These are phyloP conservation scores for Epichloe gansuensis DNA, from an alignment of 2,329 filamentous ascomycete genomes.

Conservation along the genomic window DNA sequence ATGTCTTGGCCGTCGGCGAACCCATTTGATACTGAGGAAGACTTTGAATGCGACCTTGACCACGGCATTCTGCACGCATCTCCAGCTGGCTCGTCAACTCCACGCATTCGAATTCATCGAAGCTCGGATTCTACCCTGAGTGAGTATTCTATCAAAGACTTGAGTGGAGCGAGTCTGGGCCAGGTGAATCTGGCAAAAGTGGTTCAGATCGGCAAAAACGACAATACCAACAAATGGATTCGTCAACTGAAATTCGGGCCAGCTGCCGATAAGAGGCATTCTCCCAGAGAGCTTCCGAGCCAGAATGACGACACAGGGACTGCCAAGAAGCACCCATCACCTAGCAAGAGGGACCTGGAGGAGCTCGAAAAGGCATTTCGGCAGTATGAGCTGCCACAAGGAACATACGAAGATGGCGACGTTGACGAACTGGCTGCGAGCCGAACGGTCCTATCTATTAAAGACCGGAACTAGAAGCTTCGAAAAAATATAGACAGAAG, in stretches of 20 bases:
- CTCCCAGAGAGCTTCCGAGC: background rate
- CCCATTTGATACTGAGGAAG: slow-evolving; percentile 25
- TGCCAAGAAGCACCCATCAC: slow-evolving; percentile 33
- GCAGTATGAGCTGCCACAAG: slow-evolving; percentile 16
- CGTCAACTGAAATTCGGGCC: slow-evolving; percentile 4
- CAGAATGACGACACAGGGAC: slow-evolving; percentile 6
- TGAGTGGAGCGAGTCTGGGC: slow-evolving; percentile 1
- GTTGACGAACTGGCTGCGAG: slow-evolving; percentile 19
- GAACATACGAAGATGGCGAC: slow-evolving; percentile 10
- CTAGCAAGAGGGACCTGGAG: slow-evolving; percentile 28
- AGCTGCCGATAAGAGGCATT: background rate
- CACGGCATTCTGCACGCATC: slow-evolving; percentile 23
- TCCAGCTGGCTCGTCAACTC: slow-evolving; percentile 27
- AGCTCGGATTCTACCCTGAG: background rate
- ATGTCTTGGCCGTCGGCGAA: background rate
- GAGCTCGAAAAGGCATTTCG: slow-evolving; percentile 24
- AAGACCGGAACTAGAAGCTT: slow-evolving; percentile 17
- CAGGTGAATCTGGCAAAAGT: slow-evolving; percentile 8
- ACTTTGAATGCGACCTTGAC: slow-evolving; percentile 25
- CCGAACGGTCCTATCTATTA: slow-evolving; percentile 8
- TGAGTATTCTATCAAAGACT: background rate
- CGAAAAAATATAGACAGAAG: background rate
- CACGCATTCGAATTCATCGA: slow-evolving; percentile 14
- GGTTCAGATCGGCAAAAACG: slow-evolving; percentile 5
- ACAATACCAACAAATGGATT: background rate